phyloP scores from a whole-genome alignment of 108 stramenopile species.

The Pseudonitzschia delicatissima region DNA sequence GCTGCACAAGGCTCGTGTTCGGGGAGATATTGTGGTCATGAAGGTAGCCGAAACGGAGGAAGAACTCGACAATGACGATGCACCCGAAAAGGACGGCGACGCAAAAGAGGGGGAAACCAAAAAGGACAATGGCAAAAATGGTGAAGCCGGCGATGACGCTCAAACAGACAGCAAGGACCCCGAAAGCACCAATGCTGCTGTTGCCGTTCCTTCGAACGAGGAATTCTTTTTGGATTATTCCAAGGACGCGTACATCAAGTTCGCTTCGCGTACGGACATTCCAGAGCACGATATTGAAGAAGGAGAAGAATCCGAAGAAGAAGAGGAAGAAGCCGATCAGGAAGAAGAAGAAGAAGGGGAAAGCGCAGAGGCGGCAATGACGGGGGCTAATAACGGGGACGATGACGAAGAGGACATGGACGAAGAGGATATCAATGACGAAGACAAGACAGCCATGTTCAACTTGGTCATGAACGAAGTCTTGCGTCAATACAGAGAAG shows the following conservation, averaged over 20 bases:
- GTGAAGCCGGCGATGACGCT: not conserved
- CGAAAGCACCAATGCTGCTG: not conserved
- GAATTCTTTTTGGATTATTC: conserved; percentile 90
- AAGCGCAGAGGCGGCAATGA: conserved; percentile 23
- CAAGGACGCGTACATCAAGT: conserved; percentile 63
- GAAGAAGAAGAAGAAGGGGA: conserved; percentile 39
- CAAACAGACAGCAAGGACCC: not conserved
- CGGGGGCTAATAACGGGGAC: not conserved
- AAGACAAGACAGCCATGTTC: conserved; percentile 74
- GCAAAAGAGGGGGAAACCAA: conserved; percentile 5
- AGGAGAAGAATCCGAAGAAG: conserved; percentile 33
- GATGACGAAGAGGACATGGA: conserved; percentile 35
- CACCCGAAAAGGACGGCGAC: no score
- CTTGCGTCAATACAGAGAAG: conserved; percentile 71
- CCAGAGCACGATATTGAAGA: conserved; percentile 18
- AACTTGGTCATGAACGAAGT: conserved; percentile 79
- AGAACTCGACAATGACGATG: conserved; percentile 46
- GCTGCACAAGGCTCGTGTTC: conserved; percentile 52
- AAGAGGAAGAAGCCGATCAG: conserved; percentile 50
- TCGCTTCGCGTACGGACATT: conserved; percentile 80
- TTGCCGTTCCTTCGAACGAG: conserved; percentile 49
- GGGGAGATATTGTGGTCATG: conserved; percentile 80
- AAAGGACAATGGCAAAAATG: not conserved
- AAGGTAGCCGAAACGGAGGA: conserved; percentile 70
- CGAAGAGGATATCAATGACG: conserved; percentile 46